Evolutionary conservation across 2,329 filamentous ascomycete species (phyloP).

Genomic region (Boeremia lycopersici): DNA sequence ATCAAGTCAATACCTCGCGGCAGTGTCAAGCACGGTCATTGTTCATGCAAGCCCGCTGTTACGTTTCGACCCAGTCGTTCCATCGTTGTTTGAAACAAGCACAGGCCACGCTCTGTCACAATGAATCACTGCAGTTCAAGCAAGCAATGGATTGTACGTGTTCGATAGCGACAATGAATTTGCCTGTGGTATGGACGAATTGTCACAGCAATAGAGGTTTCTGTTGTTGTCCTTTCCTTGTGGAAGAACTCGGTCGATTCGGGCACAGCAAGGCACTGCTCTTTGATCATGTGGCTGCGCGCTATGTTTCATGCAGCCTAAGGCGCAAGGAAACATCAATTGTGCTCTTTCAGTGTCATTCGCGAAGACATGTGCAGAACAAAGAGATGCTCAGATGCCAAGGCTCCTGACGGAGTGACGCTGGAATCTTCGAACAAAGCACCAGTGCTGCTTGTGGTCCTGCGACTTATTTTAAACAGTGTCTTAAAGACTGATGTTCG

Average conservation of each 20-base stretch:
- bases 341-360: background rate
- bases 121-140: background rate
- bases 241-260: background rate
- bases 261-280: background rate
- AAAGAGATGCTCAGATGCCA: background rate
- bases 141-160: background rate
- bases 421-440: too few relatives aligned
- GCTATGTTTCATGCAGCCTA: background rate
- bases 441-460: too few relatives aligned
- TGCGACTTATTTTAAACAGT: too few relatives aligned
- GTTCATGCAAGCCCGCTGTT: slow-evolving; percentile 9
- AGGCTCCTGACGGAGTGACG: too few relatives aligned
- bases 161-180: background rate
- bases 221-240: background rate
- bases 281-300: background rate
- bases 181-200: background rate
- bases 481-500: too few relatives aligned
- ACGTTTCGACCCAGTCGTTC: background rate
- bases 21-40: slow-evolving; percentile 2
- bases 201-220: too few relatives aligned
- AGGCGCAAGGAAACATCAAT: background rate
- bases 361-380: background rate
- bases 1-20: background rate
- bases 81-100: background rate
- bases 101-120: background rate